Evolutionary conservation across 768 basidiomycete species (phyloP).

Genomic region (Boletus pseudo-olivaceus): DNA sequence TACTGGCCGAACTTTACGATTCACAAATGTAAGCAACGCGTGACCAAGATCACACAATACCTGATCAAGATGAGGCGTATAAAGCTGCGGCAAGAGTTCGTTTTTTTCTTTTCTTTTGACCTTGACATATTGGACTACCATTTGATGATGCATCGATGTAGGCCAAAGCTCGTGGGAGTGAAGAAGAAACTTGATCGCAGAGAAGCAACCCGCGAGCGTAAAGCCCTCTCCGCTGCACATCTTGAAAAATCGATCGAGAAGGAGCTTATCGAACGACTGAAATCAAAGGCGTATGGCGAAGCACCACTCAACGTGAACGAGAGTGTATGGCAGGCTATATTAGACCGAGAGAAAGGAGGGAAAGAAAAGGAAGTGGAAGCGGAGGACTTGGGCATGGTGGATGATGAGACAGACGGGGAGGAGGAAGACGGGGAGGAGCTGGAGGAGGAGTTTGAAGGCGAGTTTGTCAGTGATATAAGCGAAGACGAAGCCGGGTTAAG

Average conservation of each 20-base stretch:
- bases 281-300: conserved; percentile 96
- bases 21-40: conserved; percentile 98
- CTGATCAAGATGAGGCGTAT: conserved; percentile 96
- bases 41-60: conserved; percentile 99
- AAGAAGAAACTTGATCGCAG: conserved; percentile 97
- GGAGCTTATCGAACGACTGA: conserved; percentile 92
- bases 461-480: conserved; percentile 57
- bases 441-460: conserved; percentile 49
- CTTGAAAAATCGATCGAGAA: conserved; percentile 94
- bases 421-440: conserved; percentile 45
- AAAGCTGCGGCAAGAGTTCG: conserved; percentile 82
- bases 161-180: conserved; percentile 89
- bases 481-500: conserved; percentile 42
- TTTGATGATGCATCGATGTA: conserved; percentile 31
- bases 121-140: not conserved
- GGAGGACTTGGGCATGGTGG: conserved; percentile 40
- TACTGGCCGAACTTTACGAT: conserved; percentile 98
- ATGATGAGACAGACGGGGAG: conserved; percentile 55
- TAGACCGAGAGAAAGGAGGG: conserved; percentile 70
- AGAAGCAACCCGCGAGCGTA: conserved; percentile 89
- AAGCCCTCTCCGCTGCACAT: conserved; percentile 93
- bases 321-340: conserved; percentile 87
- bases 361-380: conserved; percentile 43
- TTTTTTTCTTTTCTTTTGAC: conserved; percentile 7
- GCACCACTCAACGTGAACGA: conserved; percentile 98